These are phyloP conservation scores for Macrophomina phaseolina DNA, from an alignment of 2,329 filamentous ascomycete genomes.

Conservation along the genomic window DNA sequence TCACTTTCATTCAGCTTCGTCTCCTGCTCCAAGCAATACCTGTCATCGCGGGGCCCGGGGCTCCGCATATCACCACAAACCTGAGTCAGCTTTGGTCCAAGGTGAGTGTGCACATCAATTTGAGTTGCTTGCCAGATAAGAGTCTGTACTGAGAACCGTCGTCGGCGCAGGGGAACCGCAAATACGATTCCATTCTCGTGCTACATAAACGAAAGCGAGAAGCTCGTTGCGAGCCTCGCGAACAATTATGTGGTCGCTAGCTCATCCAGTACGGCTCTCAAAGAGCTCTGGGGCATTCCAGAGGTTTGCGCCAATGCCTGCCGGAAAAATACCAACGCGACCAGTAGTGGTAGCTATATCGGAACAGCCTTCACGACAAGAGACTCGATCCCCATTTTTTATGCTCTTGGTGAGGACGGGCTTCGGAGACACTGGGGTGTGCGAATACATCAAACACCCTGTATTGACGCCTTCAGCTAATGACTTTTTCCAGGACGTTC, in stretches of 20 bases:
- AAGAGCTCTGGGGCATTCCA: slow-evolving; percentile 27
- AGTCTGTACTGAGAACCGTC: not conserved
- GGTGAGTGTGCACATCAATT: not conserved
- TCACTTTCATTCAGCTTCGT: too few relatives aligned
- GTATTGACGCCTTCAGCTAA: slow-evolving; percentile 42
- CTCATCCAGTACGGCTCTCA: slow-evolving; percentile 29
- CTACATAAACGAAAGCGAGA: slow-evolving; percentile 7
- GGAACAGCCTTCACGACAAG: slow-evolving; percentile 53
- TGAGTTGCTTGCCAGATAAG: rapidly evolving
- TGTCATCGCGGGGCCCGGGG: not conserved
- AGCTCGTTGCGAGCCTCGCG: not conserved
- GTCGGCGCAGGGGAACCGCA: not conserved
- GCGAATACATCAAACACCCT: not conserved
- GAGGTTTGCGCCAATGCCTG: slow-evolving; percentile 27
- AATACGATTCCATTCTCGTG: slow-evolving; percentile 32
- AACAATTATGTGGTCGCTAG: slow-evolving; percentile 1
- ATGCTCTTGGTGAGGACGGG: slow-evolving; percentile 51
- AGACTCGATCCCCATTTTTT: slow-evolving; percentile 54
- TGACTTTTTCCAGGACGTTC: slow-evolving; percentile 39
- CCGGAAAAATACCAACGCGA: slow-evolving; percentile 28
- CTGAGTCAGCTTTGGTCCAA: slow-evolving; percentile 23
- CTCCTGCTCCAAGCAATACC: too few relatives aligned
- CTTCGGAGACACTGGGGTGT: slow-evolving; percentile 31
- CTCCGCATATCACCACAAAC: slow-evolving; percentile 30
- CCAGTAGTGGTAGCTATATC: slow-evolving; percentile 42